phyloP scores from a whole-genome alignment of 805 yeast genomes.

The Debaryomyces castellii region DNA sequence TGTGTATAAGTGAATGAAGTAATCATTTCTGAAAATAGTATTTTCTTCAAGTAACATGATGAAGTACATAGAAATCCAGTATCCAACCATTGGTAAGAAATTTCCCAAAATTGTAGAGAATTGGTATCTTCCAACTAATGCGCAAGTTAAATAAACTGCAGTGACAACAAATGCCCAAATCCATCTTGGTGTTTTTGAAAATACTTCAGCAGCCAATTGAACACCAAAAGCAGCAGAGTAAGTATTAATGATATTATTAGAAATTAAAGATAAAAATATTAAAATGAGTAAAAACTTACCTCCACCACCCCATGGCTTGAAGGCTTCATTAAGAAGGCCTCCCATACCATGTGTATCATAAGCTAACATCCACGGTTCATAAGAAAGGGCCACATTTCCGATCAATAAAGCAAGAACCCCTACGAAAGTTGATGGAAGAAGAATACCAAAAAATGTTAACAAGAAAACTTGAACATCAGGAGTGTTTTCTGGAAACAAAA shows the following conservation, averaged over 20 bases:
- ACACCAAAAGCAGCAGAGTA: slow-evolving; percentile 81
- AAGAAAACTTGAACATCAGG: slow-evolving; percentile 53
- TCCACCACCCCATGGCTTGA: slow-evolving; percentile 70
- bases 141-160: slow-evolving; percentile 62
- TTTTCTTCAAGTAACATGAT: slow-evolving; percentile 73
- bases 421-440: slow-evolving; percentile 73
- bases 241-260: slow-evolving; percentile 78
- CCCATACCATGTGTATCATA: slow-evolving; percentile 69
- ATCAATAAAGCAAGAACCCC: slow-evolving; percentile 72
- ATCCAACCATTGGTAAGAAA: slow-evolving; percentile 88
- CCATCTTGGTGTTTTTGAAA: slow-evolving; percentile 76
- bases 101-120: slow-evolving; percentile 74
- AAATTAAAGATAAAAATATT: slow-evolving; percentile 69
- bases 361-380: slow-evolving; percentile 55
- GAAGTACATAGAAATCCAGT: slow-evolving; percentile 84
- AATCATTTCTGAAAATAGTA: slow-evolving; percentile 58
- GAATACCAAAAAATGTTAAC: slow-evolving; percentile 65
- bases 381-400: slow-evolving; percentile 61
- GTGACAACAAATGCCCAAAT: slow-evolving; percentile 66
- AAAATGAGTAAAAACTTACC: slow-evolving; percentile 75
- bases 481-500: slow-evolving; percentile 73
- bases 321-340: slow-evolving; percentile 66
- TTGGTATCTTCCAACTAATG: slow-evolving; percentile 73
- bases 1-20: slow-evolving; percentile 30
- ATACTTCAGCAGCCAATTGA: slow-evolving; percentile 56